Conservation (phyloP, 2,329 filamentous ascomycete genomes). For the Aschersonia sp. region DNA sequence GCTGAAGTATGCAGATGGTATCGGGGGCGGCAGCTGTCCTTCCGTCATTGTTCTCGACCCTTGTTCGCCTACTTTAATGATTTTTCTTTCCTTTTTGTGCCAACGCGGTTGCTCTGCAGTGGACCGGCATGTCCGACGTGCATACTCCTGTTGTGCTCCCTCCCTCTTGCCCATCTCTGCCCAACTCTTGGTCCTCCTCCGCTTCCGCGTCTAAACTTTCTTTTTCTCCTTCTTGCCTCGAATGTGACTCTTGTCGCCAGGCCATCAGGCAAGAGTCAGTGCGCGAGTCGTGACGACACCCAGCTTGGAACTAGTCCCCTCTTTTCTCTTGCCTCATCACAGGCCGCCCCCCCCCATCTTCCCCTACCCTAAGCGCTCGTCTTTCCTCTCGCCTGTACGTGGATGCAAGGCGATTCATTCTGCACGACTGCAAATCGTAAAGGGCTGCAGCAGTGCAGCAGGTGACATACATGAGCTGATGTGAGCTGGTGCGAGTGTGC, state of each 20-base stretch:
- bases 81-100: neutral
- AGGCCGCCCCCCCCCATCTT: neutral
- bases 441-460: neutral
- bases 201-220: neutral
- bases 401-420: neutral
- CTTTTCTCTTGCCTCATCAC: neutral
- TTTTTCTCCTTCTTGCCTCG: neutral
- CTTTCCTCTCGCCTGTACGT: neutral
- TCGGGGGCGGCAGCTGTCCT: no score
- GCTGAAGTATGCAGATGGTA: no score
- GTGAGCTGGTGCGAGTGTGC: no score
- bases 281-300: constrained; percentile 2
- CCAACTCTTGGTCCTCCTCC: neutral
- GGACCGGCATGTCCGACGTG: neutral
- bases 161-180: neutral
- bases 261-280: neutral
- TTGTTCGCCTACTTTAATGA: neutral
- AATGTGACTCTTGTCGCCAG: neutral
- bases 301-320: neutral
- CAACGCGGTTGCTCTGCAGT: neutral
- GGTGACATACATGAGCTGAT: no score
- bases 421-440: neutral
- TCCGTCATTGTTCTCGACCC: no score
- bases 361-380: neutral
- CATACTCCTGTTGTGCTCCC: neutral